Evolutionary conservation across 1,284 basidiomycete genomes (phyloP).

Genomic region (Malassezia pachydermatis): DNA sequence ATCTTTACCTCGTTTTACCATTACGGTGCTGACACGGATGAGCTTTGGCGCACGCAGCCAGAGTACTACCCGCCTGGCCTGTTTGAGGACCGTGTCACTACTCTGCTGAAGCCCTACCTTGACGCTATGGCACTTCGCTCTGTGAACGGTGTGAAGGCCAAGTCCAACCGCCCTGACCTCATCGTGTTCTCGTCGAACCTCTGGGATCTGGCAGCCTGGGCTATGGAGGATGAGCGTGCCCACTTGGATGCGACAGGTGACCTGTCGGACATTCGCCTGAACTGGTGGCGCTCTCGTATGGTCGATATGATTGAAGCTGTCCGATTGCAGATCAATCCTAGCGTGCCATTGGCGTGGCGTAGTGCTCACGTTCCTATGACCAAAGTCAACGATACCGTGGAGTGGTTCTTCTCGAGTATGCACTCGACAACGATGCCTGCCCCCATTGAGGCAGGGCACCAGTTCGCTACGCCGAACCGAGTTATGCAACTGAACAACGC

Average conservation of each 20-base stretch:
- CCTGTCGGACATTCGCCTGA: slow-evolving; percentile 42
- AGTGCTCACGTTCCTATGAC: slow-evolving; percentile 26
- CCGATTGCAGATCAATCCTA: slow-evolving; percentile 13
- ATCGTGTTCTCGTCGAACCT: slow-evolving; percentile 46
- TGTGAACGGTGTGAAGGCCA: not conserved
- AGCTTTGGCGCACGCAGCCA: slow-evolving; percentile 43
- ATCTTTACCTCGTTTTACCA: slow-evolving; percentile 48
- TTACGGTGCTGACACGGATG: slow-evolving; percentile 48
- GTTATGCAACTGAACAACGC: slow-evolving; percentile 37
- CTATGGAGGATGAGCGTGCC: slow-evolving; percentile 39
- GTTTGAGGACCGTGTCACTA: slow-evolving; percentile 47
- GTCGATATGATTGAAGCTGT: slow-evolving; percentile 37
- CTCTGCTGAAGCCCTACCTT: slow-evolving; percentile 44
- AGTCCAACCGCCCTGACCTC: slow-evolving; percentile 41
- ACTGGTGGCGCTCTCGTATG: slow-evolving; percentile 45
- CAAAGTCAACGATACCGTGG: slow-evolving; percentile 25
- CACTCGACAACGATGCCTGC: not conserved
- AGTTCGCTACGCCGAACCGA: slow-evolving; percentile 34
- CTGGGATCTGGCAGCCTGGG: slow-evolving; percentile 49
- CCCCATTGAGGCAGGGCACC: slow-evolving; percentile 21
- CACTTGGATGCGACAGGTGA: slow-evolving; percentile 22
- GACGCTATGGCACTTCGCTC: slow-evolving; percentile 15
- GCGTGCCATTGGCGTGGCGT: slow-evolving; percentile 31
- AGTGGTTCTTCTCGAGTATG: slow-evolving; percentile 27
- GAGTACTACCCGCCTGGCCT: slow-evolving; percentile 45